Percentiles rank a stretch among this genome's conserved stretches.
Conservation (phyloP, 345 rosid species). For the Diplotaxis tenuifolia region DNA sequence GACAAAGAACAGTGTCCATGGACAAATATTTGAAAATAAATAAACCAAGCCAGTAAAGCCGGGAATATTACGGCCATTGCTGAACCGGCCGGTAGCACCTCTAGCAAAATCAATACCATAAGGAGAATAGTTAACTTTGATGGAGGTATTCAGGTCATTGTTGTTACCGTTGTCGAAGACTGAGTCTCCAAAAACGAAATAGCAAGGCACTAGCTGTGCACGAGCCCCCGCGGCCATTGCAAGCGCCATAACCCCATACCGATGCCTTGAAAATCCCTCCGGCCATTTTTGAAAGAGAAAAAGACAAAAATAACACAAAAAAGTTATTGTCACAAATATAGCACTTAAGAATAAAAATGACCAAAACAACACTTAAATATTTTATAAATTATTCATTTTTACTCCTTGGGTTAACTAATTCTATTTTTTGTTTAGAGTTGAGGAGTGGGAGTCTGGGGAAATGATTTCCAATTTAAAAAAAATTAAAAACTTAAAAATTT, state of each 20-base stretch:
- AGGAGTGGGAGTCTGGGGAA: no score
- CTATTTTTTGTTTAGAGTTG: no score
- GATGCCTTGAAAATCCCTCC: constrained; percentile 7
- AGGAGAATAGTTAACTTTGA: constrained; percentile 56
- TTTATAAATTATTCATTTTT: no score
- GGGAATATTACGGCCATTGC: constrained; percentile 51
- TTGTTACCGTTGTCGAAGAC: constrained; percentile 60
- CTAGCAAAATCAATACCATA: constrained; percentile 55
- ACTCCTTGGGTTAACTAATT: no score
- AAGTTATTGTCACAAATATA: no score
- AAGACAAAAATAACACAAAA: no score
- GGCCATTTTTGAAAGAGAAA: constrained; percentile 16
- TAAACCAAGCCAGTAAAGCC: constrained; percentile 32
- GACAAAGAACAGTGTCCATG: background rate
- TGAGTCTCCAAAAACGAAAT: constrained; percentile 66
- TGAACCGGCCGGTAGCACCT: constrained; percentile 64
- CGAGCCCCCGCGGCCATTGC: constrained; percentile 9
- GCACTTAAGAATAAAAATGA: no score
- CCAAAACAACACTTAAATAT: no score
- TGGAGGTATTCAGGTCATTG: constrained; percentile 42
- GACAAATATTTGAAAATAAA: background rate
- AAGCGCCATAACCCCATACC: background rate
- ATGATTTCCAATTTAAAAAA: no score
- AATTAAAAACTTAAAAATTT: no score
- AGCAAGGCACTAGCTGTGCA: constrained; percentile 50